phyloP scores from a whole-genome alignment of 2,329 filamentous ascomycete genomes.

The Talaromyces sp. region DNA sequence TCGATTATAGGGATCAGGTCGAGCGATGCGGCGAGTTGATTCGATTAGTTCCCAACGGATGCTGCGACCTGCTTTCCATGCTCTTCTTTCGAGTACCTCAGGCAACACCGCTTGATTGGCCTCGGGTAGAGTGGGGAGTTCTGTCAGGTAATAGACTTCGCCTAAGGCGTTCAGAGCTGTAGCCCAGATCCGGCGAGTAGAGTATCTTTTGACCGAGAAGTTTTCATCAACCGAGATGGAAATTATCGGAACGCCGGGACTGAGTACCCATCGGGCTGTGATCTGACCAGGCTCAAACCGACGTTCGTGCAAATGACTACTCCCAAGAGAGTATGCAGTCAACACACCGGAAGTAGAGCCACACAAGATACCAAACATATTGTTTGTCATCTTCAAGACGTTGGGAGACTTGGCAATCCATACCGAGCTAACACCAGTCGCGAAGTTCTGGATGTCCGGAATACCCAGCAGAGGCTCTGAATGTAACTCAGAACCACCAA shows the following conservation, averaged over 20 bases:
- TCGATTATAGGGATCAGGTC: constrained; percentile 68
- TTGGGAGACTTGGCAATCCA: constrained; percentile 84
- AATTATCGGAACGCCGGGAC: constrained; percentile 88
- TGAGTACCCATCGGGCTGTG: constrained; percentile 83
- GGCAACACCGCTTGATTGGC: constrained; percentile 45
- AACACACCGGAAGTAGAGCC: constrained; percentile 82
- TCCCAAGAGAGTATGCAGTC: constrained; percentile 73
- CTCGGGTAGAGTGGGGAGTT: constrained; percentile 52
- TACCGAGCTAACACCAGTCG: constrained; percentile 70
- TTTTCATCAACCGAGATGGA: constrained; percentile 78
- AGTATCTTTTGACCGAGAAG: constrained; percentile 67
- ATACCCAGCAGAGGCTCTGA: constrained; percentile 67
- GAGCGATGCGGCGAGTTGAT: constrained; percentile 66
- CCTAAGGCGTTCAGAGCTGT: constrained; percentile 89
- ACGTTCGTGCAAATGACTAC: constrained; percentile 55
- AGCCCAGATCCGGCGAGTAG: constrained; percentile 75
- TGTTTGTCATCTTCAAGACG: constrained; percentile 68
- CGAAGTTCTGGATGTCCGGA: constrained; percentile 66
- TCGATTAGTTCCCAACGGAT: constrained; percentile 80
- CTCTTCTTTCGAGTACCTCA: constrained; percentile 58
- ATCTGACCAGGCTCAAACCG: constrained; percentile 70
- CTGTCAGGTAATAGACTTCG: constrained; percentile 80
- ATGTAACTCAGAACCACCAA: constrained; percentile 59
- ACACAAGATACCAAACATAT: constrained; percentile 74
- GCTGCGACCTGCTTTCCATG: constrained; percentile 76